These are phyloP conservation scores for Rhynchospora pubera DNA, from an alignment of 176 grass and related monocot species.

Conservation along the genomic window DNA sequence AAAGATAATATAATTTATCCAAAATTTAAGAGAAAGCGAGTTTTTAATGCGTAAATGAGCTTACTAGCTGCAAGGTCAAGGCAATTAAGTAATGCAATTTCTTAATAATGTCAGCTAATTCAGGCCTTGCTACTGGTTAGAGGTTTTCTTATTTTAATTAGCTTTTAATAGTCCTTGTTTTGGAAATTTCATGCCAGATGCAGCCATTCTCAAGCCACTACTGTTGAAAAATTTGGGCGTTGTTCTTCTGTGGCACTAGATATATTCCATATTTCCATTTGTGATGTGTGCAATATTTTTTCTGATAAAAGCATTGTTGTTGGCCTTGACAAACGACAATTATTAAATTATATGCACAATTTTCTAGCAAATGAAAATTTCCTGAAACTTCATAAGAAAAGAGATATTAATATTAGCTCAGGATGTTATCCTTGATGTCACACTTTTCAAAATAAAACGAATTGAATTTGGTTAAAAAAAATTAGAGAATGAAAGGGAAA, in stretches of 20 bases:
- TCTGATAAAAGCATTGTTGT: neutral
- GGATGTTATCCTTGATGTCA: too few species aligned
- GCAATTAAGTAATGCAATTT: neutral
- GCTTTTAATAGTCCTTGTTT: neutral
- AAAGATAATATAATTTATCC: neutral
- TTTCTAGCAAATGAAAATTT: too few species aligned
- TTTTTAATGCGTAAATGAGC: neutral
- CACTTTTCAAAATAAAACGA: too few species aligned
- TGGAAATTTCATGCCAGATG: neutral
- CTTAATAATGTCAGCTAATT: slow-evolving; percentile 1
- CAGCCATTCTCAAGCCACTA: neutral
- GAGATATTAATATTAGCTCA: too few species aligned
- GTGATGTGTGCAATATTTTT: neutral
- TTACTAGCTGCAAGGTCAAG: neutral
- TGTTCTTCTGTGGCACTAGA: neutral
- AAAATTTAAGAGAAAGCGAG: neutral
- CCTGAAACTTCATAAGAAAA: too few species aligned
- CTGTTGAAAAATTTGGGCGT: neutral
- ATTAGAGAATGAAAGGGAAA: too few species aligned
- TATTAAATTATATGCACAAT: too few species aligned
- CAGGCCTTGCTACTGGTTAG: neutral
- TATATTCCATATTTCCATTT: neutral
- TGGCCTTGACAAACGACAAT: too few species aligned
- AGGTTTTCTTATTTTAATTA: neutral
- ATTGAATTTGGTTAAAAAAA: too few species aligned